A percentile compares a stretch with the other conserved stretches of the same genome.
Conservation (phyloP, 2,329 filamentous ascomycete genomes). For the Aureobasidium lini region DNA sequence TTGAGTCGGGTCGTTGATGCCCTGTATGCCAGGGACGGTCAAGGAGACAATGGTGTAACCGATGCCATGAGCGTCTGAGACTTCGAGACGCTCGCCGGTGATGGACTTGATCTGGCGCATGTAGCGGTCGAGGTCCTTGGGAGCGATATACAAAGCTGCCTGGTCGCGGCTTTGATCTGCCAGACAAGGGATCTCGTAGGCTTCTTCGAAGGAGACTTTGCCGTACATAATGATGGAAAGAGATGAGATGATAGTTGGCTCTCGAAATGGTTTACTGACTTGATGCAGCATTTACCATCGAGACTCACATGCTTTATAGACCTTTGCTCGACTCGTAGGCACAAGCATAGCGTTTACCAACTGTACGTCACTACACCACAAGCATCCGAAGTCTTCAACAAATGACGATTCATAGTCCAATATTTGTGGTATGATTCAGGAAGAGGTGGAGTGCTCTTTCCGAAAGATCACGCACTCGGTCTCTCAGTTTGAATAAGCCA, state of each 20-base stretch:
- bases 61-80: constrained; percentile 39
- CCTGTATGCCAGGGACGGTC: constrained; percentile 43
- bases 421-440: too few relatives aligned
- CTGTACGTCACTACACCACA: too few relatives aligned
- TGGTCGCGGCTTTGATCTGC: constrained; percentile 54
- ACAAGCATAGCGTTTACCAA: too few relatives aligned
- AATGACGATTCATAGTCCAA: too few relatives aligned
- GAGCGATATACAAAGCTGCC: constrained; percentile 50
- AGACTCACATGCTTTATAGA: too few relatives aligned
- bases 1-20: constrained; percentile 38
- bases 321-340: too few relatives aligned
- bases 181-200: constrained; percentile 53
- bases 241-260: not conserved
- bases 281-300: too few relatives aligned
- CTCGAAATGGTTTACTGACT: too few relatives aligned
- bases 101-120: constrained; percentile 50
- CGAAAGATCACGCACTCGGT: too few relatives aligned
- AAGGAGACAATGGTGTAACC: constrained; percentile 43
- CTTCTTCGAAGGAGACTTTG: constrained; percentile 56
- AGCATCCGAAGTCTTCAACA: too few relatives aligned
- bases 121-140: constrained; percentile 46
- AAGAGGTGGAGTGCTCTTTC: too few relatives aligned
- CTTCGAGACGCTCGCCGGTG: constrained; percentile 35
- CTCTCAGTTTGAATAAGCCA: too few relatives aligned
- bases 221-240: constrained; percentile 42